Evolutionary conservation across 345 rosid species (phyloP).

Genomic region (Gossypium raimondii): DNA sequence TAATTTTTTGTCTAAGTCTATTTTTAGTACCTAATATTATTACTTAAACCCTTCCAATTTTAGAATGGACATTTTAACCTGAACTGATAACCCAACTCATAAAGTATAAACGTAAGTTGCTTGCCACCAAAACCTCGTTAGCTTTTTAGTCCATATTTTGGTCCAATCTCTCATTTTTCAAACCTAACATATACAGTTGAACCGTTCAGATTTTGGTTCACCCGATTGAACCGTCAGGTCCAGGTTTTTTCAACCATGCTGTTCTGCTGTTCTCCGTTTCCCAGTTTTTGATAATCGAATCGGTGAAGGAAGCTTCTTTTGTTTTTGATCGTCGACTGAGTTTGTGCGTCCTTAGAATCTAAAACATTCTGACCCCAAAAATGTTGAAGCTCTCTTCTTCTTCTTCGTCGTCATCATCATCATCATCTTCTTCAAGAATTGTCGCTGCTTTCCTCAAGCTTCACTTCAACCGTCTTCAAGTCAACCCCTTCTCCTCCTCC

Average conservation of each 20-base stretch:
- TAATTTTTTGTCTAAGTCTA: accelerated
- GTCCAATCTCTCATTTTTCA: too few relatives aligned
- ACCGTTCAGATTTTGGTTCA: not conserved
- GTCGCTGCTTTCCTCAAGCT: slow-evolving; percentile 36
- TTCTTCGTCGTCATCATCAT: not conserved
- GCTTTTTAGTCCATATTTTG: too few relatives aligned
- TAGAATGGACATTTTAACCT: too few relatives aligned
- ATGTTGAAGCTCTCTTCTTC: slow-evolving; percentile 6
- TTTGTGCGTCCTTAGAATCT: not conserved
- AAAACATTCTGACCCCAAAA: not conserved
- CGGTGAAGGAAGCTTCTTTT: not conserved
- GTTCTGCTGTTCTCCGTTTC: not conserved
- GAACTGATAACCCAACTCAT: too few relatives aligned
- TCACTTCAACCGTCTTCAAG: slow-evolving; percentile 25
- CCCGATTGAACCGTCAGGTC: not conserved
- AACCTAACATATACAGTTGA: too few relatives aligned
- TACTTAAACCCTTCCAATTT: accelerated
- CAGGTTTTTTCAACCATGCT: not conserved
- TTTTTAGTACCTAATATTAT: too few relatives aligned
- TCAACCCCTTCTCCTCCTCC: slow-evolving; percentile 13
- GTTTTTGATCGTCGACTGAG: not conserved
- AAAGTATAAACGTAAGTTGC: accelerated
- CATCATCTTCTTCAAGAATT: slow-evolving; percentile 22
- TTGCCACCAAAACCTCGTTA: too few relatives aligned
- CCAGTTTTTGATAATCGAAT: not conserved